Base-by-base conservation (phyloP, 192 early-diverging fungal genomes). In the Umbelopsis vinacea region DNA sequence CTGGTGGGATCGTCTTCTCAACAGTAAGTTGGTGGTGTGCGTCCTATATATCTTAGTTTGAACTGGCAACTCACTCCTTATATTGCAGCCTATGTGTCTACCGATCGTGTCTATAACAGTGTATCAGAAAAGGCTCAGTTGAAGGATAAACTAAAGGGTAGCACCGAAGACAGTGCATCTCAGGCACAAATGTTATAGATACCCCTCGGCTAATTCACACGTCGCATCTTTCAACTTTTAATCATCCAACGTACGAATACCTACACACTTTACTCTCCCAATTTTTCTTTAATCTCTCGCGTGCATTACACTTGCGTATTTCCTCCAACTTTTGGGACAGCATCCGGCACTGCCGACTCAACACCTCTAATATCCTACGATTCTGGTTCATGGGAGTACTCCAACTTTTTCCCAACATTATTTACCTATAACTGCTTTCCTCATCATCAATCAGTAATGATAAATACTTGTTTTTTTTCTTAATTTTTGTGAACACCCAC, bases 1-100 rank as follows among this genome's bases (percentile, higher is more conserved):
- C 11, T 87, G 89, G 52, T 94, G 93, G 93, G 93, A 94, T 74
- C 82, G 83, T 15, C 66, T 88, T 55, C 83, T 92, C 73, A 90
- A 90, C 22, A 92, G 48, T 50, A 50, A n/a, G n/a, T n/a, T n/a
- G n/a, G n/a, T n/a, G 15, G 48, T 50, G 48, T n/a, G 7, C 1
- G 14, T 50, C 15, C 48, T 15, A 2, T 19, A 50, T 50, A 10
- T 50, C 15, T 50, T 50, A 15, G 5, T 6, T 50, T 50, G 7
- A 19, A n/a, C 48, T 19, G 48, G 6, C 15, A 0, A 50, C n/a
- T 21, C 15, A 50, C 15, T 50, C 17, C 0, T 21, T 17, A 3
- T 15, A 15, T n/a, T 19, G 0, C 15, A 50, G 48, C 57, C 33
- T 63, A 63, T 63, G 57, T 63, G 11, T 10, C 57, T 11, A 63